phyloP scores from a whole-genome alignment of 2,329 filamentous ascomycete genomes.

The Fusarium kyushuense region DNA sequence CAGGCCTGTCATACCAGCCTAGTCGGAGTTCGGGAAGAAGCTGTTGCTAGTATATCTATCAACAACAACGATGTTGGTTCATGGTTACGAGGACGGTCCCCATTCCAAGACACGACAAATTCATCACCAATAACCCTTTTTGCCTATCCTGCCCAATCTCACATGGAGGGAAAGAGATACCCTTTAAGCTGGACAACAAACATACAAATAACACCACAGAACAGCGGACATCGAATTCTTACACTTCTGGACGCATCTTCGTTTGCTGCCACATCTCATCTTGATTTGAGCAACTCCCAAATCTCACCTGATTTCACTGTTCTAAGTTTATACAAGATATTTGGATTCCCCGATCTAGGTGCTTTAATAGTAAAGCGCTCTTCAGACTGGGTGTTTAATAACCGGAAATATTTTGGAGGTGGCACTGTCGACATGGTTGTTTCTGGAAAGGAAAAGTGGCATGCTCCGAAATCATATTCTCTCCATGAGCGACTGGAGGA shows the following conservation, averaged over 20 bases:
- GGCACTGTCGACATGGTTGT: conserved; percentile 94
- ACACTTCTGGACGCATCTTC: conserved; percentile 88
- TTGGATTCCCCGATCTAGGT: conserved; percentile 93
- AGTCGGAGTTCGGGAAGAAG: conserved; percentile 82
- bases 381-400: conserved; percentile 71
- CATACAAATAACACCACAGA: conserved; percentile 54
- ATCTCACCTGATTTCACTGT: conserved; percentile 85
- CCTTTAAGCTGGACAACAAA: conserved; percentile 75
- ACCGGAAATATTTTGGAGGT: conserved; percentile 88
- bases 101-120: conserved; percentile 44
- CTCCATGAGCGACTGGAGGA: conserved; percentile 90
- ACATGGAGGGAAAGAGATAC: conserved; percentile 85
- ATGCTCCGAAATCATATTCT: conserved; percentile 77
- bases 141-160: conserved; percentile 91
- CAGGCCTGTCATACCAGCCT: conserved; percentile 87
- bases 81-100: conserved; percentile 67
- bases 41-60: conserved; percentile 74
- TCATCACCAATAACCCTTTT: conserved; percentile 63
- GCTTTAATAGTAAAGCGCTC: conserved; percentile 84
- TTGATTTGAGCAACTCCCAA: conserved; percentile 74
- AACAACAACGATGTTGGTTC: conserved; percentile 70
- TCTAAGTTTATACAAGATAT: conserved; percentile 96
- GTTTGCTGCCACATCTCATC: conserved; percentile 78
- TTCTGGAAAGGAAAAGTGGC: conserved; percentile 82
- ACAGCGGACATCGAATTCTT: conserved; percentile 58